Base-by-base conservation (phyloP, 139 green algal genomes). In the Tetratostichococcus sp. region DNA sequence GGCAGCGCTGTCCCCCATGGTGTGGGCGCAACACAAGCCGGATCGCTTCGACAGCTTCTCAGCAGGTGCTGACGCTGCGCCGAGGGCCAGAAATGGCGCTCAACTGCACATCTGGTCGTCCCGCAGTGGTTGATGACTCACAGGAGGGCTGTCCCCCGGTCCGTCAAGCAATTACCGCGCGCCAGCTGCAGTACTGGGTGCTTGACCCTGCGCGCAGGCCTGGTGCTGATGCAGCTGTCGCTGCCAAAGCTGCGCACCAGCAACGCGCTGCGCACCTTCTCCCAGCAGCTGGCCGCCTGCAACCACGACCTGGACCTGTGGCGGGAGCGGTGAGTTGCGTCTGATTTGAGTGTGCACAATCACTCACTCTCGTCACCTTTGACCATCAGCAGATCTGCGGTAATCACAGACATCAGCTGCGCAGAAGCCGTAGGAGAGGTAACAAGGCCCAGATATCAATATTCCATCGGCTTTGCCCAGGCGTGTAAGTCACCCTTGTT, bases 31-130 rank as follows among this genome's bases (percentile, higher is more conserved):
- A 79, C 87, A 94, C 85, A 74, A 80, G 25, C 93, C 93, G 1
- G 93, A 97, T 81, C 87, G 90, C 70, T 97, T 97, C 76, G 93
- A 97, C 85, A 92, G 92, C 72, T 97, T 90, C 86, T 87, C 77
- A 16, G 75, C 77, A 58, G 83, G 83, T 77, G 32, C 50, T 26
- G 11, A 22, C 28, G 0, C 50, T 19, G 30, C 22, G 30, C n/a
- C n/a, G n/a, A n/a, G 25, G 59, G 59, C 14, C 2, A 43, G 71
- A 28, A 19, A 30, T 30, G 23, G 39, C 34, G 30, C 34, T 17
- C 25, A 33, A 23, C 33, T 33, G 25, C 23, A 62, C 42, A 19
- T 57, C 31, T 30, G 28, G 11, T 23, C 3, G 35, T 57, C 30
- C 1, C 43, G 19, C 11, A 35, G n/a, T 59, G 22, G 30, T 59